A percentile compares a stretch with the other conserved stretches of the same genome.
Evolutionary conservation across 169 alveolate species (phyloP).

Genomic region (Cryptosporidium felis): DNA sequence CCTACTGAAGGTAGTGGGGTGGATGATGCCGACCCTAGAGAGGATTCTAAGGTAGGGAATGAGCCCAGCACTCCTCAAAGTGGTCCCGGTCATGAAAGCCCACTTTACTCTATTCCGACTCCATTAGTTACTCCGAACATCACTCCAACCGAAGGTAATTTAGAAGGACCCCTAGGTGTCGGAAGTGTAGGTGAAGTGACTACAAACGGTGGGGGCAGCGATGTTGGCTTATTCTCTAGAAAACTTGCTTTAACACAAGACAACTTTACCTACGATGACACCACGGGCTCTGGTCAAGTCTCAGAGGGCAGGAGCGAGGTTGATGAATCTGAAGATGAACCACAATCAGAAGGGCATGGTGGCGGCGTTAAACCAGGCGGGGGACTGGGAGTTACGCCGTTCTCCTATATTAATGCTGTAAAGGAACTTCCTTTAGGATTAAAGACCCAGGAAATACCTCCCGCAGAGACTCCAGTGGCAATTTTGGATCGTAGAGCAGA

Average conservation of each 20-base stretch:
- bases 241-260: not conserved
- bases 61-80: no score
- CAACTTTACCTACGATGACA: no score
- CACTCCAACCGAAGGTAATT: not conserved
- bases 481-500: not conserved
- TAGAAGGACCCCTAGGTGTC: not conserved
- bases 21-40: no score
- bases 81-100: no score
- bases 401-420: conserved; percentile 33
- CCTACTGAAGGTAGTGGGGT: not conserved
- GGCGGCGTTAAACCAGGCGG: no score
- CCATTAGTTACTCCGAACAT: not conserved
- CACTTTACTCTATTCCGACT: no score
- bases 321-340: no score
- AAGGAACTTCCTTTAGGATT: conserved; percentile 12
- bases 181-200: conserved; percentile 4
- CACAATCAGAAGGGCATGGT: no score
- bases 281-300: no score
- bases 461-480: not conserved
- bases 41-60: no score
- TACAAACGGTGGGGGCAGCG: conserved; percentile 12
- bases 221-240: not conserved
- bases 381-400: no score
- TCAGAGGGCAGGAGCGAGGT: no score
- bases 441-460: not conserved